Evolutionary conservation across 2,329 filamentous ascomycete species (phyloP), one percentile per base, ranked within the genome.

Genomic region (Cercospora canescens): DNA sequence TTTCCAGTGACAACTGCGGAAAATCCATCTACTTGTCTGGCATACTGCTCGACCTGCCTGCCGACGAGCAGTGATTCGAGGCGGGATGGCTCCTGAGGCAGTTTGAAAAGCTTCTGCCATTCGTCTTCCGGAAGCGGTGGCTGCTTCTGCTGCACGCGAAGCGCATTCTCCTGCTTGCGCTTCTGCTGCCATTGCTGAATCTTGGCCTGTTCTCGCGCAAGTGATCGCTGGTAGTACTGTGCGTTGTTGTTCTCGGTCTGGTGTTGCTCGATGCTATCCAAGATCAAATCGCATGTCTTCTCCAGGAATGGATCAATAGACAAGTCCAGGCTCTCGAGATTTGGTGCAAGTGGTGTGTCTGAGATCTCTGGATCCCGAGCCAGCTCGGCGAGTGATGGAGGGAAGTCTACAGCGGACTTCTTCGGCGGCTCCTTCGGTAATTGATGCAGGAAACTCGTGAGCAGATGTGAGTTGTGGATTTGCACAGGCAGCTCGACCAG

Each of bases 231-330:
- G 85, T 97, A 97, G 87, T 91, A 92, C 81, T 97, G 94, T 84
- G 96, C 95, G 87, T 99, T 99, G 88, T 98, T 98, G 79, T 96
- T 91, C 82, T 99, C 95, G 67, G 94, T 97, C 84, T 98, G 95
- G 85, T 99, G 95, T 63, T 91, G 91, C 85, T 99, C 95, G 79
- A 99, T 97, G 84, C 91, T 93, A 78, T 99, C 95, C 69, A 98
- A 89, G 64, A 99, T 88, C 72, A 97, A 88, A 78, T 99, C 94
- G 83, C 93, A 97, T 60, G 94, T 97, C 88, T 97, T 97, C 86
- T 98, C 94, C 56, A 99, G 89, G 86, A 96, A 97, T 34, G 95
- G 95, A 79, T 99, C 95, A 80, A 98, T 96, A 71, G 91, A 92
- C 69, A 99, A 89, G 74, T 97, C 93, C 65, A 99, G 89, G 70